Evolutionary conservation across 345 rosid species (phyloP).

Genomic region (Brassica carinata): DNA sequence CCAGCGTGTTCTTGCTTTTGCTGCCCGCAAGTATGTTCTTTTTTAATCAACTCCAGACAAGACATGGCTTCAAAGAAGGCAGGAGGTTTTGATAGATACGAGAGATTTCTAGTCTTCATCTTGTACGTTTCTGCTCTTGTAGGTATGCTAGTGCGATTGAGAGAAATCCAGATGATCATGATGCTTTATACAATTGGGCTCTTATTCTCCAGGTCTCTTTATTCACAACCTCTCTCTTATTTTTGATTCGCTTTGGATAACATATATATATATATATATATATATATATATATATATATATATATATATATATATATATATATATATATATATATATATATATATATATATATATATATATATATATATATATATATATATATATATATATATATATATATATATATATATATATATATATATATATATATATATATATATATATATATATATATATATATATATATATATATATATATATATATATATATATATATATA

Average conservation of each 20-base stretch:
- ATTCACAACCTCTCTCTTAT: neutral
- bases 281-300: too few species aligned
- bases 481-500: too few species aligned
- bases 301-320: too few species aligned
- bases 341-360: too few species aligned
- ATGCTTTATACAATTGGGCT: constrained; percentile 98
- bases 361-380: too few species aligned
- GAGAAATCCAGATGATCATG: constrained; percentile 93
- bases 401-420: too few species aligned
- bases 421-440: too few species aligned
- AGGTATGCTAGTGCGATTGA: constrained; percentile 92
- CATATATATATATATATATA: neutral
- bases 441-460: too few species aligned
- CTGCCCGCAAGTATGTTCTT: constrained; percentile 93
- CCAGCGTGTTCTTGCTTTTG: constrained; percentile 92
- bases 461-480: too few species aligned
- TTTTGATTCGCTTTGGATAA: constrained; percentile 7
- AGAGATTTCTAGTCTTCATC: neutral
- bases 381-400: too few species aligned
- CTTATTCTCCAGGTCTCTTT: constrained; percentile 91
- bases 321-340: too few species aligned
- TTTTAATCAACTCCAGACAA: neutral
- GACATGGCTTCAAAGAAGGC: neutral
- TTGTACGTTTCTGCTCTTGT: constrained; percentile 24
- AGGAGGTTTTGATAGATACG: neutral